phyloP scores from a whole-genome alignment of 805 yeast species.

The Schwanniomyces occidentalis region DNA sequence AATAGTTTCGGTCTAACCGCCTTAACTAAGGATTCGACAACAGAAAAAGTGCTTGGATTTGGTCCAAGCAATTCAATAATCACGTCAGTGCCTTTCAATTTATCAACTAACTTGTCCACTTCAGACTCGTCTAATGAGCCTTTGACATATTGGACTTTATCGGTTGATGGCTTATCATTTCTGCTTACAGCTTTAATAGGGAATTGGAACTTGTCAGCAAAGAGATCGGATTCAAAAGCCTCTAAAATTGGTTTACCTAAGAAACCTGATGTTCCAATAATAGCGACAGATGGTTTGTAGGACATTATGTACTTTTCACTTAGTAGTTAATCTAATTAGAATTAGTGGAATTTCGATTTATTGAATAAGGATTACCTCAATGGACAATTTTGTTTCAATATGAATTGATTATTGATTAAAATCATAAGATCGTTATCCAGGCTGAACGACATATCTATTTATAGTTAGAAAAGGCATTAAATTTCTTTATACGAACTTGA shows the following conservation, averaged over 20 bases:
- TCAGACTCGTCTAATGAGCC: conserved; percentile 27
- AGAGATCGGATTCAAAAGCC: conserved; percentile 45
- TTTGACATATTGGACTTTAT: conserved; percentile 38
- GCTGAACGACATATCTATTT: too few relatives aligned
- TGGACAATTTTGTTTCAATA: too few relatives aligned
- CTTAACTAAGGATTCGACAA: conserved; percentile 40
- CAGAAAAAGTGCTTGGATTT: conserved; percentile 27
- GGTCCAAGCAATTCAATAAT: conserved; percentile 46
- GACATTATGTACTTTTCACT: too few relatives aligned
- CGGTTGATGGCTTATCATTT: conserved; percentile 33
- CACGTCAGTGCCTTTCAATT: conserved; percentile 50
- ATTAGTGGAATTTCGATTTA: too few relatives aligned
- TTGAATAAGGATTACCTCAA: too few relatives aligned
- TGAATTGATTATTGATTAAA: too few relatives aligned
- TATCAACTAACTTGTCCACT: conserved; percentile 28
- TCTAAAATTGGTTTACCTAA: conserved; percentile 49
- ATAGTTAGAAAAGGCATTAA: too few relatives aligned
- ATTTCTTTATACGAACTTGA: too few relatives aligned
- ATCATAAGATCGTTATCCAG: too few relatives aligned
- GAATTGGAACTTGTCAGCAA: conserved; percentile 38
- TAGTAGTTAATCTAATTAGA: too few relatives aligned
- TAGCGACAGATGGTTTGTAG: conserved; percentile 42
- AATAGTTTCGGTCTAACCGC: conserved; percentile 49
- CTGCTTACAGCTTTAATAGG: conserved; percentile 57
- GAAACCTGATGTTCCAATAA: conserved; percentile 54